These are phyloP conservation scores for Carpinus fangiana DNA, from an alignment of 306 rosid genomes.

Conservation along the genomic window DNA sequence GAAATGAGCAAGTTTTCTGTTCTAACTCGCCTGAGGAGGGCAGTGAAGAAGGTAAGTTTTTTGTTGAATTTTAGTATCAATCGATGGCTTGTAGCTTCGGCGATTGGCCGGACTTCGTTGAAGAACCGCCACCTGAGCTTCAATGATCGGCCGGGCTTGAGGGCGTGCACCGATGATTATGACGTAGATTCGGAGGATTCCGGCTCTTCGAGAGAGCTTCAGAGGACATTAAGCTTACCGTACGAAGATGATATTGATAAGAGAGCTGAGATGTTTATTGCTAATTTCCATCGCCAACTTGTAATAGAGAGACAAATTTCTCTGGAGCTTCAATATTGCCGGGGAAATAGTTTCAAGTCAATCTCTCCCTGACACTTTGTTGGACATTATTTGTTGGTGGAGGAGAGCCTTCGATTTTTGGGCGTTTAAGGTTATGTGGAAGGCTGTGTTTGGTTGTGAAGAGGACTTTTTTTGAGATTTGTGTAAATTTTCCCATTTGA, in stretches of 20 bases:
- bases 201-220: conserved; percentile 36
- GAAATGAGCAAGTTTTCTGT: conserved; percentile 26
- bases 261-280: conserved; percentile 70
- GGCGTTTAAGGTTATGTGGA: background rate
- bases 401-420: conserved; percentile 22
- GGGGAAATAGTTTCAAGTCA: conserved; percentile 40
- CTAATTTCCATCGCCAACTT: conserved; percentile 71
- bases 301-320: conserved; percentile 75
- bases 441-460: background rate
- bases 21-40: conserved; percentile 50
- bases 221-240: conserved; percentile 58
- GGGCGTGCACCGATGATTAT: conserved; percentile 16
- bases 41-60: conserved; percentile 56
- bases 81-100: conserved; percentile 52
- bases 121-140: conserved; percentile 41
- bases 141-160: conserved; percentile 58
- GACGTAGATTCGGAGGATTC: conserved; percentile 33
- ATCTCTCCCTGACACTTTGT: conserved; percentile 25
- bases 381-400: conserved; percentile 10
- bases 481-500: too few species aligned
- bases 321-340: conserved; percentile 54
- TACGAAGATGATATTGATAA: conserved; percentile 71
- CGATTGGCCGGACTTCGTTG: conserved; percentile 38
- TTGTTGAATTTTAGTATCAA: conserved; percentile 47
- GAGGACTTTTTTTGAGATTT: background rate